Evolutionary conservation across 139 green algal species (phyloP).

Genomic region (Tetradesmus lagerheimii): DNA sequence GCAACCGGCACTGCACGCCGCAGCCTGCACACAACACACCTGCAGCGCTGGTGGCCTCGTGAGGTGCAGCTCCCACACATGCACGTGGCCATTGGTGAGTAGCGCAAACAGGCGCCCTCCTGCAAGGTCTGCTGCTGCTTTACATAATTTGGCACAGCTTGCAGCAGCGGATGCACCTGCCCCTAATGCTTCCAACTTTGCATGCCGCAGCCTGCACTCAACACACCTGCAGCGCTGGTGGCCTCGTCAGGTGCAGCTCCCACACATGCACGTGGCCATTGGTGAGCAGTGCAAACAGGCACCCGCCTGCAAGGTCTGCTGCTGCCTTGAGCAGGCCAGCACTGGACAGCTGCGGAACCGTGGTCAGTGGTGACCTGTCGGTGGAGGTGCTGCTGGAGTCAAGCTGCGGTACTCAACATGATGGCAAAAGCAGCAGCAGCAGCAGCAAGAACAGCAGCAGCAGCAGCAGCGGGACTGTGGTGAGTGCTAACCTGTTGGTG

Average conservation of each 20-base stretch:
- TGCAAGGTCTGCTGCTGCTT: conserved; percentile 2
- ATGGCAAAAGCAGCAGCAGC: neutral
- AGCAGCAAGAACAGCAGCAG: neutral
- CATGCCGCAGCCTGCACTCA: neutral
- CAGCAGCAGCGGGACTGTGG: neutral
- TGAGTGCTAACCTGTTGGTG: too few relatives aligned
- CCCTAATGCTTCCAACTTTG: neutral
- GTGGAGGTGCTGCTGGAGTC: conserved; percentile 18
- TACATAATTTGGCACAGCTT: too few relatives aligned
- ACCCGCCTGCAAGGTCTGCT: neutral
- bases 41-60: conserved; percentile 1
- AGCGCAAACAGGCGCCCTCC: conserved; percentile 35
- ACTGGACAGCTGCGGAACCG: conserved; percentile 30
- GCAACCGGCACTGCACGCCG: too few relatives aligned
- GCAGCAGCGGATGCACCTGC: neutral
- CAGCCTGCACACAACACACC: neutral
- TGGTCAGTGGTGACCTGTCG: conserved; percentile 15
- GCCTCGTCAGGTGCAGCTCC: conserved; percentile 38
- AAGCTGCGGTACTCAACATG: neutral
- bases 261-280: conserved; percentile 42
- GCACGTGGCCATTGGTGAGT: conserved; percentile 27
- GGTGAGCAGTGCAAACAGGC: conserved; percentile 40
- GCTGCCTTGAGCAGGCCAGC: conserved; percentile 24
- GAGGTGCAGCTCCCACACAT: conserved; percentile 46
- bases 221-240: neutral